Evolutionary conservation across 1,139 yeast species (phyloP).

Genomic region (Magnusiomyces tetraspermus): DNA sequence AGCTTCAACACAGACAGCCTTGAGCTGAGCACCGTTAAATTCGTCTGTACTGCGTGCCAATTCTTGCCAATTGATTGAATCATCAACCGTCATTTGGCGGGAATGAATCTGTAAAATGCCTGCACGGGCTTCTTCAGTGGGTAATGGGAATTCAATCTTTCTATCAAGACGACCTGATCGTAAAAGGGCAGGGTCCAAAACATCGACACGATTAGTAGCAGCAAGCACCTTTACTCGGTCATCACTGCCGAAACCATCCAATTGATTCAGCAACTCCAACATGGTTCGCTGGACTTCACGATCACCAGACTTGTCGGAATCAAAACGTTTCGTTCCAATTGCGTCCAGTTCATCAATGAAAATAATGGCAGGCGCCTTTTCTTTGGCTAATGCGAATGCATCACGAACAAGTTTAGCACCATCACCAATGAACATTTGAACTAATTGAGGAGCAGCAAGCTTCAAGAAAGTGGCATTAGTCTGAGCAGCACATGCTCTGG

Average conservation of each 20-base stretch:
- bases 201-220: constrained; percentile 97
- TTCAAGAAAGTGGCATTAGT: constrained; percentile 96
- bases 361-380: constrained; percentile 95
- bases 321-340: constrained; percentile 96
- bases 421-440: constrained; percentile 98
- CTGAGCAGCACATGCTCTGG: constrained; percentile 99
- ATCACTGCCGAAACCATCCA: constrained; percentile 98
- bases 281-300: constrained; percentile 98
- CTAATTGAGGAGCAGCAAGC: constrained; percentile 96
- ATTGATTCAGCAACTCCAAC: constrained; percentile 92
- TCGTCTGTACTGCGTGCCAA: constrained; percentile 96
- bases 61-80: constrained; percentile 94
- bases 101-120: constrained; percentile 95
- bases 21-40: constrained; percentile 95
- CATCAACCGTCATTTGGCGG: constrained; percentile 90
- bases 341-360: constrained; percentile 98
- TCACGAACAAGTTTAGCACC: constrained; percentile 98
- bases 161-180: constrained; percentile 97
- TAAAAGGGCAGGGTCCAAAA: constrained; percentile 90
- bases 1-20: constrained; percentile 97
- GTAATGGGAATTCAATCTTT: constrained; percentile 94
- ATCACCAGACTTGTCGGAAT: constrained; percentile 95
- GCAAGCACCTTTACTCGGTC: constrained; percentile 95
- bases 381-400: constrained; percentile 97
- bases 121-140: constrained; percentile 95